Conservation (phyloP, 495 filamentous ascomycete species). For the Neurospora terricola region DNA sequence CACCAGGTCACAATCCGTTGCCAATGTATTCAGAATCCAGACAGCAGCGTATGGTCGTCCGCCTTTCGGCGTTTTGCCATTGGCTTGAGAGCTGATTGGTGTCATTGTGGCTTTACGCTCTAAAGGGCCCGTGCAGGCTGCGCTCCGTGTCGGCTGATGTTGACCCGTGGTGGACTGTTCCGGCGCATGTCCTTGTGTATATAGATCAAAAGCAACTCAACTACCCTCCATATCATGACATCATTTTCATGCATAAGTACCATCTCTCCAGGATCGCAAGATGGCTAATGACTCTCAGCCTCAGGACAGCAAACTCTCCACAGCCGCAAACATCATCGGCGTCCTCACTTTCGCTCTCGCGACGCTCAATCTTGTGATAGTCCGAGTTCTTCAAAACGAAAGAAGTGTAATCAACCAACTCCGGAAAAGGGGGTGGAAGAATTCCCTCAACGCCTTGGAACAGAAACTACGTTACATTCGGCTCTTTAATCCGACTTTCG, state of each 20-base stretch:
- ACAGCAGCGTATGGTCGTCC: neutral
- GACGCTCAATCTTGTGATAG: neutral
- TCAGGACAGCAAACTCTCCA: neutral
- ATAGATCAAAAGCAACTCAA: neutral
- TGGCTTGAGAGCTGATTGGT: neutral
- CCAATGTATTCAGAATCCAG: neutral
- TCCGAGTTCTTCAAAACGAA: neutral
- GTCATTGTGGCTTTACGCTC: neutral
- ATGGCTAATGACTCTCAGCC: neutral
- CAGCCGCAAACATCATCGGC: neutral
- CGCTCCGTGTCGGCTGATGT: neutral
- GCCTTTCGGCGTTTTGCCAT: neutral
- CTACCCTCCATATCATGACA: neutral
- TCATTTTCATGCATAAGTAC: neutral
- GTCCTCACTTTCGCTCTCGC: neutral
- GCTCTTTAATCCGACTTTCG: neutral
- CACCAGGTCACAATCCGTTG: neutral
- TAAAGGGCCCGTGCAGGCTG: neutral
- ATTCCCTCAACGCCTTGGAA: too few species aligned
- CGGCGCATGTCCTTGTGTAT: neutral
- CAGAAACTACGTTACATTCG: neutral
- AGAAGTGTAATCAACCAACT: neutral
- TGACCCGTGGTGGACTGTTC: neutral
- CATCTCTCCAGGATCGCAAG: neutral
- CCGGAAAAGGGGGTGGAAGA: too few species aligned